Conservation (phyloP, 2,329 filamentous ascomycete species). For the Xylariaceae sp. region DNA sequence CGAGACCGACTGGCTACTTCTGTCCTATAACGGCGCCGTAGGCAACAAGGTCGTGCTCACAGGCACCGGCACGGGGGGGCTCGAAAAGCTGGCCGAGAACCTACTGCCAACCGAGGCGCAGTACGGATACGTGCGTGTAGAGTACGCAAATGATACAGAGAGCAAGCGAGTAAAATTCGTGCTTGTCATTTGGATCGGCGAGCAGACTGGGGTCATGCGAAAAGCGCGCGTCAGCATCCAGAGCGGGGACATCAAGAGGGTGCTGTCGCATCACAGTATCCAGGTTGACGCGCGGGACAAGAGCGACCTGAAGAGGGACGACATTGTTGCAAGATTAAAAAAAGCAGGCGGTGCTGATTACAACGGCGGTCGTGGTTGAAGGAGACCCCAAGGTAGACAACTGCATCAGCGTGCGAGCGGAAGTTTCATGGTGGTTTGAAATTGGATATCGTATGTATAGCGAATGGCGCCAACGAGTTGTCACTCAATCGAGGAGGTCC, state of each 20-base stretch:
- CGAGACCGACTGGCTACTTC: conserved; percentile 61
- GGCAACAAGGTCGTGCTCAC: conserved; percentile 55
- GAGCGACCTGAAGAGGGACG: conserved; percentile 57
- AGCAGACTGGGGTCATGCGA: conserved; percentile 62
- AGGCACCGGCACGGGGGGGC: conserved; percentile 51
- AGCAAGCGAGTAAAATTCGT: conserved; percentile 65
- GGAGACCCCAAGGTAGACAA: conserved; percentile 51
- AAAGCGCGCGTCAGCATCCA: conserved; percentile 67
- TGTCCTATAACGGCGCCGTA: conserved; percentile 54
- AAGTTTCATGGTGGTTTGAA: not conserved
- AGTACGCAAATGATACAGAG: conserved; percentile 70
- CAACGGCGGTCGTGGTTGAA: conserved; percentile 63
- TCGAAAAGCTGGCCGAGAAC: conserved; percentile 52
- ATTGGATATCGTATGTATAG: conserved; percentile 8
- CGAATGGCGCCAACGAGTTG: too few relatives aligned
- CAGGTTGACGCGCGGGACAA: conserved; percentile 59
- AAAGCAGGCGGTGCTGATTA: conserved; percentile 69
- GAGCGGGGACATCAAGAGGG: conserved; percentile 60
- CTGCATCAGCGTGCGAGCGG: not conserved
- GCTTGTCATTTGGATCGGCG: conserved; percentile 65
- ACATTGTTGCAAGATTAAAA: conserved; percentile 57
- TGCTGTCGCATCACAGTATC: conserved; percentile 61
- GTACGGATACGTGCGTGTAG: conserved; percentile 63
- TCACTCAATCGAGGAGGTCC: not conserved
- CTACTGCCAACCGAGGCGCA: conserved; percentile 59